phyloP scores from a whole-genome alignment of 192 early-diverging fungal genomes.

The Coemansia sp. region DNA sequence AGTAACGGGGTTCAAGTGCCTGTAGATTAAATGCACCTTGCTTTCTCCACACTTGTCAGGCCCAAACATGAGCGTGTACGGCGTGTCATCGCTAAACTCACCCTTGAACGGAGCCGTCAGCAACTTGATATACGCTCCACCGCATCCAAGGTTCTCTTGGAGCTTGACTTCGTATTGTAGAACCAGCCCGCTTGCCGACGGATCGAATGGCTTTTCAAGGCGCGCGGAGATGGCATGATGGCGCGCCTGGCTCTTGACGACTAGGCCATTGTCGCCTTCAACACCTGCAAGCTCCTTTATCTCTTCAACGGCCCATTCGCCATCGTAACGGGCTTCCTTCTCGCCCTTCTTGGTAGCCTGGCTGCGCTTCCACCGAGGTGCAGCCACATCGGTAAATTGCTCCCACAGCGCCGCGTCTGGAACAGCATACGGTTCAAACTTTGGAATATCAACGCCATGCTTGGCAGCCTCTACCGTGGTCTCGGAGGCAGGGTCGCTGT shows the following conservation, averaged over 20 bases:
- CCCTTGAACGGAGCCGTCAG: slow-evolving; percentile 56
- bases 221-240: slow-evolving; percentile 86
- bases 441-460: slow-evolving; percentile 19
- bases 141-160: slow-evolving; percentile 67
- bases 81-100: slow-evolving; percentile 81
- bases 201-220: slow-evolving; percentile 72
- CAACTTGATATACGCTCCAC: slow-evolving; percentile 93
- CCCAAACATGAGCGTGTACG: slow-evolving; percentile 93
- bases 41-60: slow-evolving; percentile 94
- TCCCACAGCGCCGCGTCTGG: slow-evolving; percentile 47
- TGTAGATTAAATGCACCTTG: slow-evolving; percentile 94
- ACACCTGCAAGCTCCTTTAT: slow-evolving; percentile 61
- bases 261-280: slow-evolving; percentile 73
- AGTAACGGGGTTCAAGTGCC: slow-evolving; percentile 85
- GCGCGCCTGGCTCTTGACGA: slow-evolving; percentile 78
- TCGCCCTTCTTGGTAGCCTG: slow-evolving; percentile 37
- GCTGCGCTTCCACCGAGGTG: slow-evolving; percentile 38
- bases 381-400: slow-evolving; percentile 32
- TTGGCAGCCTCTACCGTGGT: neutral
- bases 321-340: slow-evolving; percentile 58
- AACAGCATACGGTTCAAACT: slow-evolving; percentile 34
- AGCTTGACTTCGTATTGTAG: slow-evolving; percentile 93
- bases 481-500: neutral
- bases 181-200: slow-evolving; percentile 73
- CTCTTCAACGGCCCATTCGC: slow-evolving; percentile 84